These are phyloP conservation scores for Chrysanthemum makinoi DNA, from an alignment of 129 eudicot genomes.

Conservation along the genomic window DNA sequence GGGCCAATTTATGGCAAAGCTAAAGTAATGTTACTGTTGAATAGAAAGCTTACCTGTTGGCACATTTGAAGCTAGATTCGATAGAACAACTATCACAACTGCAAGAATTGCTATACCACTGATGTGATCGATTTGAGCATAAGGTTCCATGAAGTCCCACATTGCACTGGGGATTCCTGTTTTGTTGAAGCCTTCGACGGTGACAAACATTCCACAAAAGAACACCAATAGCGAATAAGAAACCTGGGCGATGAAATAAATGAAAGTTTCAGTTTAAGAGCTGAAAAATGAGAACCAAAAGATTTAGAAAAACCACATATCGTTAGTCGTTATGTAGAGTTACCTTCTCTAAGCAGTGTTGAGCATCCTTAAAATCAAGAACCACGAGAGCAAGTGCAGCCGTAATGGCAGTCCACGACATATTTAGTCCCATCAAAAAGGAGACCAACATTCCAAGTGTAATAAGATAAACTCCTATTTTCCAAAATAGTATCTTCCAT, in stretches of 20 bases:
- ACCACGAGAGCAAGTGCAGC: slow-evolving; percentile 95
- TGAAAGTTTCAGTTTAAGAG: neutral
- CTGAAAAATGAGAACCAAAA: neutral
- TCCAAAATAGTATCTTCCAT: slow-evolving; percentile 74
- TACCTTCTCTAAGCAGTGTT: slow-evolving; percentile 83
- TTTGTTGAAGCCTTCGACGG: slow-evolving; percentile 85
- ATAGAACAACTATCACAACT: slow-evolving; percentile 63
- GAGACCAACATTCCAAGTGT: slow-evolving; percentile 84
- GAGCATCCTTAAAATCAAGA: slow-evolving; percentile 93
- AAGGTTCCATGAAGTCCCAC: slow-evolving; percentile 90
- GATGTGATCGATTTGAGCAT: slow-evolving; percentile 57
- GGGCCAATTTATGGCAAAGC: neutral
- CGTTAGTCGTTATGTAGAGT: neutral
- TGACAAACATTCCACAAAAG: slow-evolving; percentile 92
- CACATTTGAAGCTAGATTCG: slow-evolving; percentile 88
- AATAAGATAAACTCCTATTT: slow-evolving; percentile 66
- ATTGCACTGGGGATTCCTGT: slow-evolving; percentile 83
- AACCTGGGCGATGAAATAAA: slow-evolving; percentile 44
- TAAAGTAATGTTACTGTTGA: neutral
- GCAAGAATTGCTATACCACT: slow-evolving; percentile 66
- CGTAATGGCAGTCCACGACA: slow-evolving; percentile 96
- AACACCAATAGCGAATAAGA: slow-evolving; percentile 86
- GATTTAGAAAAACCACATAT: neutral
- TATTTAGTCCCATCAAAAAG: slow-evolving; percentile 66
- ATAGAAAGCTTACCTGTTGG: slow-evolving; percentile 60